Base-by-base conservation (phyloP, 495 filamentous ascomycete species). In the Pseudotulostoma volvatum region DNA sequence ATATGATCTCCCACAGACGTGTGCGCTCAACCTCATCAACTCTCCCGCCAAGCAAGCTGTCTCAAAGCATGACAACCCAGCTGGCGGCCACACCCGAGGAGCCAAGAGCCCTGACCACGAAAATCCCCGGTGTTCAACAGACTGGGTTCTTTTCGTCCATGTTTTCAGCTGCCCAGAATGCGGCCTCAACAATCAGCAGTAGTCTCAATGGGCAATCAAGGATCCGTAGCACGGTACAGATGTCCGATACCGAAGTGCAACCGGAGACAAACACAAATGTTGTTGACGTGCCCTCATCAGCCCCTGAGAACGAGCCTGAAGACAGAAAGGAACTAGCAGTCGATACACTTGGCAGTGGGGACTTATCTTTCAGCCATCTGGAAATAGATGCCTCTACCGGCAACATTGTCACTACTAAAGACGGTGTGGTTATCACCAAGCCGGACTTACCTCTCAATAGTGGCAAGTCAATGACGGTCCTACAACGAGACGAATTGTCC, bases 121-220 rank as follows among this genome's bases (percentile, higher is more conserved):
- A 56, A 38, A 34, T 54, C 1, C 42, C 47, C 30, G 44, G 44
- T 9, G 51, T 52, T 37, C 64, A 65, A 34, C 68, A 55, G 32
- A 67, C 65, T 33, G 84, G 86, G 0, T 97, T 97, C 56, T 97
- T 97, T 56, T 88, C 84, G 4, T 82, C 78, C 11, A 79, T 96
- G 51, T 83, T 97, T 48, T 85, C 84, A 20, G 88, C 77, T 19
- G 87, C 88, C 11, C 90, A 96, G 51, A 96, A 82, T 59, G 88
- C 92, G 30, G 88, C 90, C n/a, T 85, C 73, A 46, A 77, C 75
- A 1, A 50, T 99, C 3, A 86, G 72, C 45, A 94, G 73, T 50
- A 86, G 70, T 34, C 82, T 96, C 18, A 85, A 84, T 44, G 71
- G 55, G 1, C 66, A 59, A 19, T 45, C 61, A 16, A 61, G 52